These are phyloP conservation scores for Grigorovia transvaalensis DNA, from an alignment of 805 yeast species.

Conservation along the genomic window DNA sequence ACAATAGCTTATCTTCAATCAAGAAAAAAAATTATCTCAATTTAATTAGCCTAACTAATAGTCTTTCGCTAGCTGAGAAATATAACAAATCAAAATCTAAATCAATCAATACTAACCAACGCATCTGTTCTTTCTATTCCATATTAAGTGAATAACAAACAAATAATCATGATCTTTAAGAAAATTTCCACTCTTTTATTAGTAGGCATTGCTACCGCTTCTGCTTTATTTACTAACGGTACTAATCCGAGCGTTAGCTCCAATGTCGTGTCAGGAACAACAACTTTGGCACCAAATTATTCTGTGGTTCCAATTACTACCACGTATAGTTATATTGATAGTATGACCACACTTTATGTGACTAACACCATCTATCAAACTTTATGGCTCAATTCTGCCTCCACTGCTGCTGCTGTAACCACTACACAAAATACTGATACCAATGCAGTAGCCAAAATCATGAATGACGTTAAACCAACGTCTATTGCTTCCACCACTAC, in stretches of 20 bases:
- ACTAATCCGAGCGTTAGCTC: constrained; percentile 6
- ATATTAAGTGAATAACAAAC: background rate
- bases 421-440: constrained; percentile 1
- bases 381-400: constrained; percentile 9
- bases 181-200: constrained; percentile 6
- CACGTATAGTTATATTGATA: constrained; percentile 15
- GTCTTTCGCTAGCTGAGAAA: constrained; percentile 3
- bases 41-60: constrained; percentile 1
- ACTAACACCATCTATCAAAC: constrained; percentile 19
- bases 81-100: too few relatives aligned
- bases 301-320: constrained; percentile 12
- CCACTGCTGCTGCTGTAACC: constrained; percentile 1
- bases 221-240: constrained; percentile 13
- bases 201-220: constrained; percentile 7
- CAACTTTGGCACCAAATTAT: constrained; percentile 15
- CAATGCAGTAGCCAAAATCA: background rate
- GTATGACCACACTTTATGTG: constrained; percentile 18
- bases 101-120: background rate
- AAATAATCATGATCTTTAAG: constrained; percentile 6
- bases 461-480: background rate
- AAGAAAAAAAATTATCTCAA: background rate
- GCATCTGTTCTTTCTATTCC: constrained; percentile 3
- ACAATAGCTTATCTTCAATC: background rate
- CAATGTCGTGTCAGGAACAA: constrained; percentile 4
- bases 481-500: background rate